phyloP scores from a whole-genome alignment of 371 early-diverging fungal species.

The Rozella allomycis region DNA sequence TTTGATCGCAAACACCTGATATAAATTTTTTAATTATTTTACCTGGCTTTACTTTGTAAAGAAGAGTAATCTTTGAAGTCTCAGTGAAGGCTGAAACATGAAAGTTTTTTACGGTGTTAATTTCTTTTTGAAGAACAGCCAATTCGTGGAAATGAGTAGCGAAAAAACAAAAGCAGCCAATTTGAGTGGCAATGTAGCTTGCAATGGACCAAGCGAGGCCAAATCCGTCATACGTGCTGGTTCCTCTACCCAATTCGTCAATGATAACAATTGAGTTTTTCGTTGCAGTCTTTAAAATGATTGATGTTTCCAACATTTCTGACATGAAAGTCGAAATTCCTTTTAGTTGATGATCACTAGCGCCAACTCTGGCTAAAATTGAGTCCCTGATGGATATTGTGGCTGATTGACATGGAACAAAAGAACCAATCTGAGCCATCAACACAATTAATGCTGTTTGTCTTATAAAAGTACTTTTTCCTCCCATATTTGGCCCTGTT shows the following conservation, averaged over 20 bases:
- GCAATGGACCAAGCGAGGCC: slow-evolving; percentile 91
- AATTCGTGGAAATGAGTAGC: slow-evolving; percentile 97
- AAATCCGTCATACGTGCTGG: slow-evolving; percentile 93
- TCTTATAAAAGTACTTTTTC: slow-evolving; percentile 35
- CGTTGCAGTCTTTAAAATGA: slow-evolving; percentile 72
- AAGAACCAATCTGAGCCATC: slow-evolving; percentile 95
- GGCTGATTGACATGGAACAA: slow-evolving; percentile 59
- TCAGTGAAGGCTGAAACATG: slow-evolving; percentile 51
- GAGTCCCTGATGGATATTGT: slow-evolving; percentile 39
- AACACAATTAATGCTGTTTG: slow-evolving; percentile 71
- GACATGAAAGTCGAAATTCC: slow-evolving; percentile 97
- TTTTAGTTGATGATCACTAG: slow-evolving; percentile 78
- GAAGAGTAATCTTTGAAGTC: slow-evolving; percentile 42
- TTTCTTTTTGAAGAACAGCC: slow-evolving; percentile 45
- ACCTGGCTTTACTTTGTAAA: slow-evolving; percentile 67
- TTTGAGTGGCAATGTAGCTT: slow-evolving; percentile 48
- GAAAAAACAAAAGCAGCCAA: slow-evolving; percentile 61
- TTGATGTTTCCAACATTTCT: slow-evolving; percentile 95
- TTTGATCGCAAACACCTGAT: slow-evolving; percentile 70
- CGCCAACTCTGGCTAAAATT: slow-evolving; percentile 87
- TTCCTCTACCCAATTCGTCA: slow-evolving; percentile 97
- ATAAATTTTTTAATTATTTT: not conserved
- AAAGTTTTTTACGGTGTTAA: slow-evolving; percentile 52
- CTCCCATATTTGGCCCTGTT: slow-evolving; percentile 50
- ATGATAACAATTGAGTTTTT: slow-evolving; percentile 79